Conservation (phyloP, 176 grass and related monocot genomes). For the Lolium perenne region DNA sequence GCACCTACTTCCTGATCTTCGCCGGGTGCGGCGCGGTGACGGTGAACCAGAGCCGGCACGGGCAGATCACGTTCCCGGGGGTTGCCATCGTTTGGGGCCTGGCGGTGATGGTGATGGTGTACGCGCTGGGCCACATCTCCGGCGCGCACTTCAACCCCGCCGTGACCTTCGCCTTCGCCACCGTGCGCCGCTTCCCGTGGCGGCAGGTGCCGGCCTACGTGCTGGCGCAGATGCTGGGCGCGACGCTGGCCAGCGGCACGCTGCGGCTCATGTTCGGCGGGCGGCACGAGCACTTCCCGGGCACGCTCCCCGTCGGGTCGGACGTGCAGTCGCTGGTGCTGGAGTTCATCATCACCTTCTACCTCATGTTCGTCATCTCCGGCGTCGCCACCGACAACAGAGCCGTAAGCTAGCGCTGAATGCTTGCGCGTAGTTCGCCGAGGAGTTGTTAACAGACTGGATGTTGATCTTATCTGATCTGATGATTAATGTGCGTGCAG, state of each 20-base stretch:
- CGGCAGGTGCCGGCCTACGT: constrained; percentile 73
- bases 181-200: constrained; percentile 82
- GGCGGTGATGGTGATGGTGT: constrained; percentile 93
- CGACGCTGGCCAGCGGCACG: constrained; percentile 66
- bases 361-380: constrained; percentile 96
- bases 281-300: constrained; percentile 61
- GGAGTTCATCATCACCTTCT: constrained; percentile 86
- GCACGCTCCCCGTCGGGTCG: constrained; percentile 64
- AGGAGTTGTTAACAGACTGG: too few relatives aligned
- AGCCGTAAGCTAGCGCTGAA: constrained; percentile 49
- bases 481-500: constrained; percentile 41
- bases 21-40: constrained; percentile 89
- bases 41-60: constrained; percentile 63
- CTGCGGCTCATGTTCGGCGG: constrained; percentile 78
- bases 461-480: neutral
- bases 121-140: constrained; percentile 94
- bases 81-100: constrained; percentile 91
- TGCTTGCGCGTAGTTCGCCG: neutral
- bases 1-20: constrained; percentile 96
- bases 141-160: constrained; percentile 98
- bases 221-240: constrained; percentile 67
- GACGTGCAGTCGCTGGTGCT: constrained; percentile 75
- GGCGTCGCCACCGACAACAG: constrained; percentile 85
- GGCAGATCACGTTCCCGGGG: constrained; percentile 88
- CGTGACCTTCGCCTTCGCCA: constrained; percentile 86